Evolutionary conservation across 2,329 filamentous ascomycete species (phyloP), one percentile per base, ranked within the genome.

Genomic region (Fusarium dimerum): DNA sequence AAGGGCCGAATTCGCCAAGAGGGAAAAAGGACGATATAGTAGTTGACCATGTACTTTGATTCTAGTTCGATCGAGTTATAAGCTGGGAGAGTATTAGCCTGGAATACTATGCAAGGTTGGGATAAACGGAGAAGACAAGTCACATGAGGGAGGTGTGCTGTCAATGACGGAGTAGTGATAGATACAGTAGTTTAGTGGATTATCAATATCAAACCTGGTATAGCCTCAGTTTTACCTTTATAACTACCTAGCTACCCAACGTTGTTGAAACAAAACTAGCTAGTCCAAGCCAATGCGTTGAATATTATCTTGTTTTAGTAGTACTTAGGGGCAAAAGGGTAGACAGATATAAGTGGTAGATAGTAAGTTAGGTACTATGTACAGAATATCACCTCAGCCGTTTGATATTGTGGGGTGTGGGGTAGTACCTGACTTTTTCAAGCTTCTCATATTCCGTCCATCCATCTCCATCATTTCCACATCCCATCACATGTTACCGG

Each of bases 1-100:
- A 64, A 62, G 62, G 62, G 59, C 62, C 60, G 61, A 62, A 64
- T 64, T 36, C 32, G 10, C 20, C 20, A 26, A 12, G 32, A 36
- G 32, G 13, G 13, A 15, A 36, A 32, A 55, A 54, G 57, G 56
- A 53, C 45, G 55, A 15, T 15, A 36, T 12, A 15, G 10, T 36
- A 36, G 10, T 36, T 15, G 32, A 36, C 3, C 32, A 36, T 36
- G 32, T 9, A 36, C 5, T 36, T 15, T 36, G 3, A 15, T 36
- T 36, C 32, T 15, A 36, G 32, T 11, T 36, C 11, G 13, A 15
- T 12, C 10, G 9, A 15, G 32, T 15, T 36, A 36, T 4, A 15
- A 36, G 32, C 10, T 36, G 10, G 32, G 3, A 11, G 32, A 11
- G 32, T 12, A 36, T 11, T 36, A 36, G 32, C 13, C 20, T 36